These are phyloP conservation scores for Penicillium glabrum DNA, from an alignment of 2,329 filamentous ascomycete genomes.

Conservation along the genomic window DNA sequence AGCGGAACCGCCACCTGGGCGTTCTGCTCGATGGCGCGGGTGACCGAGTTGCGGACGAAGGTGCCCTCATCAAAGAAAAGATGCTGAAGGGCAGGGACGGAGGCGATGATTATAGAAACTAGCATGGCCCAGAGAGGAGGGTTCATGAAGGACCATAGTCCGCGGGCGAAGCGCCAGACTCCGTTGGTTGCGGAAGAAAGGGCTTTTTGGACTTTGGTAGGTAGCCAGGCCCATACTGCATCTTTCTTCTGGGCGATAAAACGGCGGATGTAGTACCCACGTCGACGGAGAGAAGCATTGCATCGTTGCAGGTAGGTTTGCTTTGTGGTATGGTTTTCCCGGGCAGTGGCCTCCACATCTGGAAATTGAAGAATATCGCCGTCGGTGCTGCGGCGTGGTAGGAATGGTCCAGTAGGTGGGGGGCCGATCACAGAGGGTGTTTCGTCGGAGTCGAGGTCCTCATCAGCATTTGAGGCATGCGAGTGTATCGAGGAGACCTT, in stretches of 20 bases:
- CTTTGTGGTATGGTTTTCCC: conserved; percentile 22
- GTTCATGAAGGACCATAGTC: conserved; percentile 95
- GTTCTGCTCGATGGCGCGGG: conserved; percentile 78
- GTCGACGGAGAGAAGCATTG: conserved; percentile 23
- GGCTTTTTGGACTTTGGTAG: conserved; percentile 52
- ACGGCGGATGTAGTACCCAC: conserved; percentile 17
- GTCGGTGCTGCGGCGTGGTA: conserved; percentile 40
- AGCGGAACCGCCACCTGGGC: conserved; percentile 91
- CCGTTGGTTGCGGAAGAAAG: conserved; percentile 46
- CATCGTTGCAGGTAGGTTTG: conserved; percentile 31
- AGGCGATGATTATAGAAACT: conserved; percentile 83
- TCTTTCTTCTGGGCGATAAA: conserved; percentile 22
- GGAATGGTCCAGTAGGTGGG: conserved; percentile 36
- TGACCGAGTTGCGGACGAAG: conserved; percentile 90
- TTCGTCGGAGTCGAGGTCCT: conserved; percentile 15
- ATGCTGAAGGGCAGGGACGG: conserved; percentile 75
- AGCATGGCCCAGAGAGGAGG: conserved; percentile 98
- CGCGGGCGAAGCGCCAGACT: conserved; percentile 57
- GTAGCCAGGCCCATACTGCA: conserved; percentile 51
- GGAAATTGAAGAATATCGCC: conserved; percentile 63
- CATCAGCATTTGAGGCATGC: conserved; percentile 19
- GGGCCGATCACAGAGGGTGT: conserved; percentile 28
- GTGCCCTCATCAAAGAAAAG: conserved; percentile 87
- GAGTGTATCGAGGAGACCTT: conserved; percentile 30
- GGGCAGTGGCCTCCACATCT: conserved; percentile 33